These are phyloP conservation scores for Cercospora brassicicola DNA, from an alignment of 2,329 filamentous ascomycete genomes.

Conservation along the genomic window DNA sequence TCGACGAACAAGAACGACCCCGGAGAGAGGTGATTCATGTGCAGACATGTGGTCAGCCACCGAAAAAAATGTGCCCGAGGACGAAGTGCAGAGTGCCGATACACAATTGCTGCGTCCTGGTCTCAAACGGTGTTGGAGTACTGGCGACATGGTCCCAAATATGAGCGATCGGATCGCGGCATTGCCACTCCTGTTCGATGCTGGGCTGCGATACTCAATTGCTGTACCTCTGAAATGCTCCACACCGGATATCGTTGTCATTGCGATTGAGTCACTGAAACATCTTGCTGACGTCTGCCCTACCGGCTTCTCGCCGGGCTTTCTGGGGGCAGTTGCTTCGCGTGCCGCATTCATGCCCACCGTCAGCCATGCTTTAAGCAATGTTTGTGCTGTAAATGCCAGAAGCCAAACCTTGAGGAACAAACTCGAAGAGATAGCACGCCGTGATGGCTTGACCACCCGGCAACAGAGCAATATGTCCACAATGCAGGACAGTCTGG, in stretches of 20 bases:
- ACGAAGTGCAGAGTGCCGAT: not conserved
- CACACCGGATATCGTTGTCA: constrained; percentile 34
- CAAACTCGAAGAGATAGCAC: constrained; percentile 23
- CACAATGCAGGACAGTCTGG: not conserved
- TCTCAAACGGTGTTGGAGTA: not conserved
- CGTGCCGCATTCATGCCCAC: constrained; percentile 43
- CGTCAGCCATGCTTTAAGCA: constrained; percentile 39
- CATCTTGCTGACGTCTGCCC: constrained; percentile 44
- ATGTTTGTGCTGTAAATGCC: constrained; percentile 17
- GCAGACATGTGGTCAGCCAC: not conserved
- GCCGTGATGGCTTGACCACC: not conserved
- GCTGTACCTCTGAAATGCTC: constrained; percentile 32
- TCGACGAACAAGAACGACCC: not conserved
- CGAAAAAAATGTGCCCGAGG: not conserved
- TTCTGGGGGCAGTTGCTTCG: constrained; percentile 34
- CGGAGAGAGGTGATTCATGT: not conserved
- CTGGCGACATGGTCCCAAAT: not conserved
- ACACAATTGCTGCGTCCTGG: not conserved
- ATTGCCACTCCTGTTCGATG: constrained; percentile 13
- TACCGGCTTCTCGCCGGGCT: constrained; percentile 43
- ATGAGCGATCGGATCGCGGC: not conserved
- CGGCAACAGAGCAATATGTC: not conserved
- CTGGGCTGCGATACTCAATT: constrained; percentile 40
- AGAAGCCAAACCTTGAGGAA: constrained; percentile 7
- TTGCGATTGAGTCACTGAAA: constrained; percentile 37